Base-by-base conservation (phyloP, 805 yeast species). In the Candida piceae region DNA sequence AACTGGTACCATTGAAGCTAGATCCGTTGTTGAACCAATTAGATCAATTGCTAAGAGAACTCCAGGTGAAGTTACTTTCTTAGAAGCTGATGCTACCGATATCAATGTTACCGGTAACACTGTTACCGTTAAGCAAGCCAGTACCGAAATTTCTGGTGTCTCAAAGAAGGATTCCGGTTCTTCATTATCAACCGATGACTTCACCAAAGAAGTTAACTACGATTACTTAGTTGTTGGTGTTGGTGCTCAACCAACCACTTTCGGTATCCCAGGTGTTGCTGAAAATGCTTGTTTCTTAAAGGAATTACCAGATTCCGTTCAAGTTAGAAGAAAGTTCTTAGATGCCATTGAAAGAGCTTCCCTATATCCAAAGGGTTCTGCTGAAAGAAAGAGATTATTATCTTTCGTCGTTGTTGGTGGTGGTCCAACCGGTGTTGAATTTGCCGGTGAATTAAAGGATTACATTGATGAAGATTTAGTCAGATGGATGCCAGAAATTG, bases 351-450 rank as follows among this genome's bases (percentile, higher is more conserved):
- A 72, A 60, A 74, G 74, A 45, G 77, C 78, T 36, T 65, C 70
- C 50, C 62, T 72, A 43, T 67, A 69, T 46, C 77, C 77, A 29
- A 64, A 63, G 49, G 76, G 67, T 32, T 72, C 70, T 48, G 63
- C 71, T 15, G 76, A 72, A 51, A 65, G 78, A 62, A 65, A 65
- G 59, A 64, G 76, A 60, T 64, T 72, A 46, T 63, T 72, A 49
- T 65, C 72, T 23, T 64, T 72, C 45, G 70, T 72, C 38, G 75
- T 72, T 36, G 72, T 75, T 49, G 78, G 78, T 47, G 78, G 78
- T 57, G 78, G 78, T 42, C 78, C 78, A 50, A 72, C 78, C 34
- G 78, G 78, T 58, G 78, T 72, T 40, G 78, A 72, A 51, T 70
- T 70, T 36, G 78, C 78, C 38, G 78, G 76, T 49, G 78, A 72